Evolutionary conservation across 192 early-diverging fungal genomes (phyloP).

Genomic region (Backusella circina): DNA sequence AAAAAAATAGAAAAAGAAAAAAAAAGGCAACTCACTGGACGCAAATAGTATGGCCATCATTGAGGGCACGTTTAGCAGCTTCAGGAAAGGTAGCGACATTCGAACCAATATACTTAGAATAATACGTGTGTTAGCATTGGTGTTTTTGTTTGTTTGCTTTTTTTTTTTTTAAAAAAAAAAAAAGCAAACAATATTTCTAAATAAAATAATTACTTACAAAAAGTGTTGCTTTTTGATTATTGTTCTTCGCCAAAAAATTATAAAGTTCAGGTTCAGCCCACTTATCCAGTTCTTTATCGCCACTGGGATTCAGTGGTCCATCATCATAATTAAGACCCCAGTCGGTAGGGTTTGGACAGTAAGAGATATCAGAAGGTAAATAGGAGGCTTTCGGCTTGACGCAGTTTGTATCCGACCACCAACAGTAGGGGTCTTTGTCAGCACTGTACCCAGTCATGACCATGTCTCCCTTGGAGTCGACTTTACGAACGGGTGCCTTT

Average conservation of each 20-base stretch:
- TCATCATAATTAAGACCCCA: conserved; percentile 44
- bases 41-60: conserved; percentile 56
- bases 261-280: conserved; percentile 38
- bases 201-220: conserved; percentile 23
- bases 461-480: conserved; percentile 20
- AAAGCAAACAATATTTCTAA: not conserved
- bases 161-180: too few relatives aligned
- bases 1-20: not conserved
- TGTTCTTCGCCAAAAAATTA: conserved; percentile 30
- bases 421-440: conserved; percentile 24
- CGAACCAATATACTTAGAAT: conserved; percentile 28
- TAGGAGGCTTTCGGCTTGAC: conserved; percentile 32
- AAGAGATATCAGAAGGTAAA: conserved; percentile 37
- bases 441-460: conserved; percentile 28
- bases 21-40: conserved; percentile 33
- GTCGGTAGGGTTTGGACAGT: conserved; percentile 29
- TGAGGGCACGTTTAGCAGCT: conserved; percentile 28
- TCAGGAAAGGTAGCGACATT: conserved; percentile 30
- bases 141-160: too few relatives aligned
- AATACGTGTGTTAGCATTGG: not conserved
- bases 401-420: conserved; percentile 32
- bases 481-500: conserved; percentile 7
- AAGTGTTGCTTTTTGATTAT: conserved; percentile 40
- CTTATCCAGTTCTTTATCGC: not conserved
- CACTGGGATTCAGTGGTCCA: conserved; percentile 30